These are phyloP conservation scores for Rhizopogon roseolus DNA, from an alignment of 768 basidiomycete species.

Conservation along the genomic window DNA sequence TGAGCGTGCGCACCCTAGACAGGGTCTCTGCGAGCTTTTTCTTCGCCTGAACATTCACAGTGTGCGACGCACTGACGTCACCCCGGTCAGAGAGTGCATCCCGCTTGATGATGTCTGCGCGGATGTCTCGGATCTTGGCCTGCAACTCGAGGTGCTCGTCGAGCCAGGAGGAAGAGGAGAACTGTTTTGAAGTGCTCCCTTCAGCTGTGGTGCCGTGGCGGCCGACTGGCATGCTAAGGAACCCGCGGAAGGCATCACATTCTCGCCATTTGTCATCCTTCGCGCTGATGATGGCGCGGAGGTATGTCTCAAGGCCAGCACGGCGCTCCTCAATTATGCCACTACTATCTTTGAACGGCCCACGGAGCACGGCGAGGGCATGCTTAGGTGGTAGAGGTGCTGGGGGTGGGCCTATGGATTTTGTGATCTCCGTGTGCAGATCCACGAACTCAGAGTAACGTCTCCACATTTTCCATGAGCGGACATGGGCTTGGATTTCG, in stretches of 20 bases:
- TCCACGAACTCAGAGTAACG: constrained; percentile 95
- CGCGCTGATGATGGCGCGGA: constrained; percentile 78
- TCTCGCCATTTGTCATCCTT: constrained; percentile 85
- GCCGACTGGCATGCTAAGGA: constrained; percentile 78
- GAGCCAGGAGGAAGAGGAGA: constrained; percentile 81
- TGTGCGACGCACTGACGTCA: constrained; percentile 71
- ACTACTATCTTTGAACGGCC: constrained; percentile 42
- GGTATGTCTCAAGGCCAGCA: constrained; percentile 73
- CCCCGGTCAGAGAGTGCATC: constrained; percentile 76
- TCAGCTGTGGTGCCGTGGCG: constrained; percentile 33
- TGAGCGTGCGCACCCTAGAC: constrained; percentile 68
- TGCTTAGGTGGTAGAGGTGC: constrained; percentile 82
- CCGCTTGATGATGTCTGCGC: constrained; percentile 83
- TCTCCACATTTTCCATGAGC: constrained; percentile 91
- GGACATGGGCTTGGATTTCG: constrained; percentile 81
- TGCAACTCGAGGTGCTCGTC: constrained; percentile 84
- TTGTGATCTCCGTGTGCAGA: constrained; percentile 75
- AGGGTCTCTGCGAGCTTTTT: constrained; percentile 74
- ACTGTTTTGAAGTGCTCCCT: constrained; percentile 36
- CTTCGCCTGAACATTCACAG: constrained; percentile 81
- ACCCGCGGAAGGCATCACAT: constrained; percentile 73
- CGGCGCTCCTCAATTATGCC: constrained; percentile 75
- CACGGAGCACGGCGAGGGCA: constrained; percentile 60
- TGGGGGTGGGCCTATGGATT: constrained; percentile 80
- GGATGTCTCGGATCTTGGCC: constrained; percentile 70